Evolutionary conservation across 768 basidiomycete genomes (phyloP), one percentile per base, ranked within the genome.

Genomic region (Cubamyces sp.): DNA sequence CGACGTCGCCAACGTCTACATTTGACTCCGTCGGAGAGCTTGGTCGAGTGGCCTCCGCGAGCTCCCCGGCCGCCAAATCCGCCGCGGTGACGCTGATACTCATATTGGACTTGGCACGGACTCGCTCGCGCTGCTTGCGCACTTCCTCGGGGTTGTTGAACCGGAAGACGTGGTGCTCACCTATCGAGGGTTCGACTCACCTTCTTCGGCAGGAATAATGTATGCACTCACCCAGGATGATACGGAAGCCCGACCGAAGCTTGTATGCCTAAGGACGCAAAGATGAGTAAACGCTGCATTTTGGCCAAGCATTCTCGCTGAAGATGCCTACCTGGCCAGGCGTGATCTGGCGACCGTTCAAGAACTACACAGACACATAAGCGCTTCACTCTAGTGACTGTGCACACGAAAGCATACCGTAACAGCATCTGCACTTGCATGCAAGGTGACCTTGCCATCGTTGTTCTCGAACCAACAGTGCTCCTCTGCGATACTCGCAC

Each of bases 141-240:
- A 96, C 94, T 75, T 94, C 93, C 74, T 95, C 93, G 0, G 94
- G 94, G 70, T 96, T 91, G 71, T 92, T 98, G 76, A 97, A 98
- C 18, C 97, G 86, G 75, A 99, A 99, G 58, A 98, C 95, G 77
- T 99, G 97, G 66, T 94, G 88, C 68, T 98, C 96, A 56, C 96
- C 92, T 93, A 62, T 21, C 55, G 65, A 52, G 14, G 14, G 45
- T 55, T 49, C 37, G 49, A 56, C 28, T 55, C 45, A 34, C 51
- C 16, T 19, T 34, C 41, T 7, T 21, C 21, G 19, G n/a, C 8
- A n/a, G 39, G 9, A 57, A 19, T 11, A 52, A 11, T 14, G 2
- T 23, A 18, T 56, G 7, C 54, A 76, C 84, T 60, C 69, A 92
- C 92, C 96, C 53, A 99, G 84, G 73, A 99, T 99, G 70, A 99